Evolutionary conservation across 352 stramenopile species (phyloP), one percentile per base, ranked within the genome.

Genomic region (Phytophthora megakarya): DNA sequence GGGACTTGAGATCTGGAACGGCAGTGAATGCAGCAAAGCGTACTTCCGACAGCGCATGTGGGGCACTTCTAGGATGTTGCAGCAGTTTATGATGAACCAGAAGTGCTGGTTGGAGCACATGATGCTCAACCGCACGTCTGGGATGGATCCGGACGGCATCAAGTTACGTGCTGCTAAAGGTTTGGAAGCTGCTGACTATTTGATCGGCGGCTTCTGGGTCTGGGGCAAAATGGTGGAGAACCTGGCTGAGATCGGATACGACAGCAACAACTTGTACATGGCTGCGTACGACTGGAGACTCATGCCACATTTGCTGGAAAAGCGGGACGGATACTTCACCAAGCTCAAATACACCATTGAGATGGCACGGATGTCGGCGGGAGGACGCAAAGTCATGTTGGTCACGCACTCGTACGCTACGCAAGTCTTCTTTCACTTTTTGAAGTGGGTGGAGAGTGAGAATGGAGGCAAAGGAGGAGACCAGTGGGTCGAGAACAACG

Each of bases 191-290:
- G 95, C 95, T 9, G 96, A 98, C 65, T 98, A 97, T 59, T 84
- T 99, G 45, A 96, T 98, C 51, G 88, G 84, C 8, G 93, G 85
- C 25, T 98, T 97, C 78, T 98, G 93, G 94, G 93, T 98, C 32
- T 98, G 92, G 92, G 81, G 80, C 19, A 97, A 98, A 57, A 72
- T 97, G 49, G 88, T 97, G 59, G 83, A 96, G 70, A 96, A 95
- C 62, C 62, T 97, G 45, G 89, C 89, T 8, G 87, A 94, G 65
- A 93, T 98, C 55, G 94, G 93, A 43, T 98, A 98, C 62, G 95
- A 97, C 80, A 88, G 78, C 63, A 95, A 88, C 53, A 92, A 73
- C 44, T 91, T 98, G 78, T 89, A 82, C 67, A 92, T 94, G 81
- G 80, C 81, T 10, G 78, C 84, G 46, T 96, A 95, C 71, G 88